These are phyloP conservation scores for Fusarium anthophilum DNA, from an alignment of 2,329 filamentous ascomycete genomes.

Conservation along the genomic window DNA sequence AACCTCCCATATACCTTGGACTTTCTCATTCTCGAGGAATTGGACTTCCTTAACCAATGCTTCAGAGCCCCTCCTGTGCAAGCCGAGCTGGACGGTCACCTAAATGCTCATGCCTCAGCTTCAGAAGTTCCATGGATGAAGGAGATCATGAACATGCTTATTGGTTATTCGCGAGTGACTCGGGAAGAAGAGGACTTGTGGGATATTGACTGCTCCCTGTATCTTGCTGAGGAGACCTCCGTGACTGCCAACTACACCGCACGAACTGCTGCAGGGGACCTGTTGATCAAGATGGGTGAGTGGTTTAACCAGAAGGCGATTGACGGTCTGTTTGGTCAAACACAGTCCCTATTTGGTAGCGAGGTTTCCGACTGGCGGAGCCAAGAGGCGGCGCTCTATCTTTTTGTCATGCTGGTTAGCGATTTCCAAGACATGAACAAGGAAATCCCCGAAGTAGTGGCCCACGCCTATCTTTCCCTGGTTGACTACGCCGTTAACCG, in stretches of 20 bases:
- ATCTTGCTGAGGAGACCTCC: slow-evolving; percentile 92
- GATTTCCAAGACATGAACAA: slow-evolving; percentile 85
- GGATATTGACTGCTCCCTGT: slow-evolving; percentile 97
- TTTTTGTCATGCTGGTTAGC: slow-evolving; percentile 84
- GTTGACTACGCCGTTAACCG: slow-evolving; percentile 80
- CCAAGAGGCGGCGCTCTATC: slow-evolving; percentile 84
- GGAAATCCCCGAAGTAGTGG: slow-evolving; percentile 73
- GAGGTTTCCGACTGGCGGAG: slow-evolving; percentile 62
- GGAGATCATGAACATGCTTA: slow-evolving; percentile 86
- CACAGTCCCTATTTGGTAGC: slow-evolving; percentile 75
- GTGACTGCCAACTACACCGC: slow-evolving; percentile 97
- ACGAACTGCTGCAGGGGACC: slow-evolving; percentile 88
- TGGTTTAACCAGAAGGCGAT: slow-evolving; percentile 82
- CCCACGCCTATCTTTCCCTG: slow-evolving; percentile 80
- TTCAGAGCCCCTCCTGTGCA: slow-evolving; percentile 88
- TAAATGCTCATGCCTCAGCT: slow-evolving; percentile 68
- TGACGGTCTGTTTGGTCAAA: slow-evolving; percentile 81
- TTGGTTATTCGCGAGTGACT: slow-evolving; percentile 88
- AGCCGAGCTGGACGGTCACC: slow-evolving; percentile 84
- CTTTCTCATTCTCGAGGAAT: slow-evolving; percentile 90
- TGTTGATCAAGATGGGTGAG: slow-evolving; percentile 91
- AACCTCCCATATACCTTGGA: slow-evolving; percentile 94
- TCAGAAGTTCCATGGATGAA: slow-evolving; percentile 81
- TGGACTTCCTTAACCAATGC: slow-evolving; percentile 94
- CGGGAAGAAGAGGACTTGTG: slow-evolving; percentile 93